These are phyloP conservation scores for Zangia roseola DNA, from an alignment of 768 basidiomycete genomes.

Conservation along the genomic window DNA sequence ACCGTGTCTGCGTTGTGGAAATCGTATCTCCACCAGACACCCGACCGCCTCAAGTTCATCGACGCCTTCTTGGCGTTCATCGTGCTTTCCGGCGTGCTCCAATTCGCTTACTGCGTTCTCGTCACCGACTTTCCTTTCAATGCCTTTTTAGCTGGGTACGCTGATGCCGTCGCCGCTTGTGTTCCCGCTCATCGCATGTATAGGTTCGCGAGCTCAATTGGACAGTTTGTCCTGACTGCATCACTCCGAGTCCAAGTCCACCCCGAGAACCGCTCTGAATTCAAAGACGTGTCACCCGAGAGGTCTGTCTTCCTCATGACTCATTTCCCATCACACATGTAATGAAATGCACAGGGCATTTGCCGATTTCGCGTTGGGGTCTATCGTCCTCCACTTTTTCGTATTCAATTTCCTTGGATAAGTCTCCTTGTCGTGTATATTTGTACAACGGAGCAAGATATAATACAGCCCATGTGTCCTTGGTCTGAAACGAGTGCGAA, in stretches of 20 bases:
- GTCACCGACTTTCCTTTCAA: constrained; percentile 96
- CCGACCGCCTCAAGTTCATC: constrained; percentile 87
- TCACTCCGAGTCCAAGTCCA: constrained; percentile 92
- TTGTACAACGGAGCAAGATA: constrained; percentile 3
- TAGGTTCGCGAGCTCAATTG: constrained; percentile 91
- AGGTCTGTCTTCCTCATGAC: constrained; percentile 50
- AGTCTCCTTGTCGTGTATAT: constrained; percentile 4
- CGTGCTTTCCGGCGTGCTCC: constrained; percentile 84
- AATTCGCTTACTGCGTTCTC: constrained; percentile 89
- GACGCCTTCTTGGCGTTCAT: constrained; percentile 92
- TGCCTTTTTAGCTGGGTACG: constrained; percentile 94
- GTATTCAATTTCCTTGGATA: constrained; percentile 98
- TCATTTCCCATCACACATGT: not conserved
- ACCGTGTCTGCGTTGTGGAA: constrained; percentile 60
- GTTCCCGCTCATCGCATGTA: constrained; percentile 1
- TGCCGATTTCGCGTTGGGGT: constrained; percentile 94
- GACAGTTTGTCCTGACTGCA: constrained; percentile 95
- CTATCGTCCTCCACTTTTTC: constrained; percentile 95
- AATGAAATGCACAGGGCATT: constrained; percentile 67
- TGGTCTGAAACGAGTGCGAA: constrained; percentile 2
- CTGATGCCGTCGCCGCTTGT: constrained; percentile 2
- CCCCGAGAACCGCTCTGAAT: constrained; percentile 75
- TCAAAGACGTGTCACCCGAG: constrained; percentile 92
- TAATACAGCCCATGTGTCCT: constrained; percentile 10
- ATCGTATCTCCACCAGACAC: constrained; percentile 75